These are phyloP conservation scores for Coemansia sp. DNA, from an alignment of 192 early-diverging fungal genomes.

Conservation along the genomic window DNA sequence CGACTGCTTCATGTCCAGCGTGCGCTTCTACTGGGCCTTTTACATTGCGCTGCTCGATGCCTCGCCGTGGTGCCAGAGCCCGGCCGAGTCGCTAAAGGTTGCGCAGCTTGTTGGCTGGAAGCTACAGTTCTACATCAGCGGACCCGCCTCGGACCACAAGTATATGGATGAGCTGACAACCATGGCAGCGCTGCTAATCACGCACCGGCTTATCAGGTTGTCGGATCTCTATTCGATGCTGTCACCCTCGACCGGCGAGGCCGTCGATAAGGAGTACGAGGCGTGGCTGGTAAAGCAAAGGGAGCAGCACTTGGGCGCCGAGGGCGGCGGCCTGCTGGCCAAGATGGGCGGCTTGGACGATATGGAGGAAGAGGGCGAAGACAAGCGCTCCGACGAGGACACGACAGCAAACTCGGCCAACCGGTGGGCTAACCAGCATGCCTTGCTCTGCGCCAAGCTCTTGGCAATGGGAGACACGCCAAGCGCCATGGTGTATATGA, in stretches of 20 bases:
- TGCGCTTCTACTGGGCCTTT: conserved; percentile 50
- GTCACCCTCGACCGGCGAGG: conserved; percentile 13
- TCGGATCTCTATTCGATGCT: conserved; percentile 40
- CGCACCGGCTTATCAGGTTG: conserved; percentile 33
- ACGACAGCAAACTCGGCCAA: not conserved
- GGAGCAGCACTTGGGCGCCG: conserved; percentile 16
- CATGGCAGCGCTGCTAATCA: conserved; percentile 46
- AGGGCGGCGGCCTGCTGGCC: conserved; percentile 20
- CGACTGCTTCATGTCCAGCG: conserved; percentile 52
- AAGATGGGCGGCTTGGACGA: conserved; percentile 44
- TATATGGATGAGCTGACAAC: conserved; percentile 48
- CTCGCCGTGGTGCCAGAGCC: conserved; percentile 44
- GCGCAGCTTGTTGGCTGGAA: conserved; percentile 54
- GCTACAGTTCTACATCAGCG: conserved; percentile 40
- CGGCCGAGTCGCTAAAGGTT: conserved; percentile 31
- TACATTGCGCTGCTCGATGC: conserved; percentile 49
- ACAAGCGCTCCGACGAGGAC: not conserved
- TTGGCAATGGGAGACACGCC: conserved; percentile 39
- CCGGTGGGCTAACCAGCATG: conserved; percentile 46
- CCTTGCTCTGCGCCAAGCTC: conserved; percentile 40
- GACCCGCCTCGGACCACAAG: conserved; percentile 19
- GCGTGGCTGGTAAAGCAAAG: conserved; percentile 32
- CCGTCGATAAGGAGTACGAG: conserved; percentile 24
- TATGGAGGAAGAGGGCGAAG: conserved; percentile 10
- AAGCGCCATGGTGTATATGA: conserved; percentile 35